phyloP scores from a whole-genome alignment of 371 early-diverging fungal genomes.

The Lichtheimia ramosa region DNA sequence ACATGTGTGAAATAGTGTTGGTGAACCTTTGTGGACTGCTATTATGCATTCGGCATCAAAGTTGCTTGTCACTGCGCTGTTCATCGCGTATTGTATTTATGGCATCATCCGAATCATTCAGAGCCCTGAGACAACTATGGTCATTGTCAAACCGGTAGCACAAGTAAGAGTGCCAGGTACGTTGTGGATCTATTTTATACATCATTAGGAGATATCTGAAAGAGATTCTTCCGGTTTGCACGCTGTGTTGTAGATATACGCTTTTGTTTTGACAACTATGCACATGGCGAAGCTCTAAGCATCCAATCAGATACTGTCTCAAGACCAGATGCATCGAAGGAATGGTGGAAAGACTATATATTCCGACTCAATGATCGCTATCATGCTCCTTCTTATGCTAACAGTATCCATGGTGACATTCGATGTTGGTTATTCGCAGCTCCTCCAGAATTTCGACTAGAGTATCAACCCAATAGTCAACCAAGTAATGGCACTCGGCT shows the following conservation, averaged over 20 bases:
- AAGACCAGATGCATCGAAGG: background rate
- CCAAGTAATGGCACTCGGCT: background rate
- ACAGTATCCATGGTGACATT: background rate
- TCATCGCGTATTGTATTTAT: background rate
- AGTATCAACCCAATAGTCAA: background rate
- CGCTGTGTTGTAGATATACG: slow-evolving; percentile 13
- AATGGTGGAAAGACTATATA: background rate
- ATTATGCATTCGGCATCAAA: background rate
- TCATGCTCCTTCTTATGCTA: background rate
- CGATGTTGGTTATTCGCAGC: background rate
- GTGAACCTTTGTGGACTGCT: background rate
- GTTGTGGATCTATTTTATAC: no score
- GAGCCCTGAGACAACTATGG: background rate
- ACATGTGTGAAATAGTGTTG: background rate
- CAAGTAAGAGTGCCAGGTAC: background rate
- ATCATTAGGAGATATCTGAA: no score
- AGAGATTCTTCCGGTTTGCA: no score
- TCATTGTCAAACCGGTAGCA: background rate
- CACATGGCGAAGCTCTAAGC: background rate
- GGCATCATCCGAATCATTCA: background rate
- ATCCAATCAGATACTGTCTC: background rate
- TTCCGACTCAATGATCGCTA: background rate
- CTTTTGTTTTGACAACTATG: slow-evolving; percentile 24
- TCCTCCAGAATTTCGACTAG: background rate
- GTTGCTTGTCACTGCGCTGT: background rate